Conservation (phyloP, 805 yeast genomes). For the Saccharomycopsis lassenensis region DNA sequence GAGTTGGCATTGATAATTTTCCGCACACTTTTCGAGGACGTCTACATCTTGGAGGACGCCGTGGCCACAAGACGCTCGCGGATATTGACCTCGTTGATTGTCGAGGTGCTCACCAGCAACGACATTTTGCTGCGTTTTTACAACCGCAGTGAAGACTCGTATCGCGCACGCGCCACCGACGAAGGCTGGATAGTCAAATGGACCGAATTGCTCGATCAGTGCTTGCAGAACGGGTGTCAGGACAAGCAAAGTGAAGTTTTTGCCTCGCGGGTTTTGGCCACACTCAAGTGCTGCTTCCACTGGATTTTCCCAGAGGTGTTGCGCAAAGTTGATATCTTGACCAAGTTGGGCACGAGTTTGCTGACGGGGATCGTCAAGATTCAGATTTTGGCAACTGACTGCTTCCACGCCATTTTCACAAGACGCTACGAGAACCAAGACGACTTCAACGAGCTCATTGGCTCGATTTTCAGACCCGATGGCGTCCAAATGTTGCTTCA, state of each 20-base stretch:
- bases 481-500: slow-evolving; percentile 62
- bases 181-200: slow-evolving; percentile 87
- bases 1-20: slow-evolving; percentile 71
- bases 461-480: slow-evolving; percentile 59
- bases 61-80: slow-evolving; percentile 71
- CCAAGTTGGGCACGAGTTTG: slow-evolving; percentile 49
- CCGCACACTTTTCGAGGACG: slow-evolving; percentile 85
- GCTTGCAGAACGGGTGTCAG: slow-evolving; percentile 25
- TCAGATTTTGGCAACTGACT: slow-evolving; percentile 78
- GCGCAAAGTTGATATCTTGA: slow-evolving; percentile 52
- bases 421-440: slow-evolving; percentile 53
- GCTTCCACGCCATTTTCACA: slow-evolving; percentile 80
- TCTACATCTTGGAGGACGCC: slow-evolving; percentile 85
- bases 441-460: slow-evolving; percentile 72
- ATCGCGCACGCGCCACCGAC: slow-evolving; percentile 51
- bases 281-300: slow-evolving; percentile 79
- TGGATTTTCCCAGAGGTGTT: slow-evolving; percentile 82
- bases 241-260: slow-evolving; percentile 32
- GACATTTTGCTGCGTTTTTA: slow-evolving; percentile 50
- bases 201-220: slow-evolving; percentile 41
- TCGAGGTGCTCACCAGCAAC: slow-evolving; percentile 70
- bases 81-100: slow-evolving; percentile 72
- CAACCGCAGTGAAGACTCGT: slow-evolving; percentile 53
- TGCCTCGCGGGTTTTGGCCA: slow-evolving; percentile 60
- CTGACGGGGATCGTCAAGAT: slow-evolving; percentile 51